phyloP scores from a whole-genome alignment of 2,329 filamentous ascomycete genomes.

The Erysiphe pulchra region DNA sequence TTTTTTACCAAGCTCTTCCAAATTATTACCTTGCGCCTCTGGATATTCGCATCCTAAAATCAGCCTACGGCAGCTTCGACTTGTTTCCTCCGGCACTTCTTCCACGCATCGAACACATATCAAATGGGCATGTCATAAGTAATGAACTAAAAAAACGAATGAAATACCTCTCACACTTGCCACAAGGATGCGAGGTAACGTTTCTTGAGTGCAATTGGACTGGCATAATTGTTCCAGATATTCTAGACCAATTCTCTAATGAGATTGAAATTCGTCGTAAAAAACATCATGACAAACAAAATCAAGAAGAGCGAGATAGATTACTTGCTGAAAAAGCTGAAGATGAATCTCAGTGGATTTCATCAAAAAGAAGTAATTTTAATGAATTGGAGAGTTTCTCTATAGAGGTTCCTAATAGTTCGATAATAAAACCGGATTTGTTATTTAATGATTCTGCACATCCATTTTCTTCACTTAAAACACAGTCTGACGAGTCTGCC shows the following conservation, averaged over 20 bases:
- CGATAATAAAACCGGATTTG: slow-evolving; percentile 16
- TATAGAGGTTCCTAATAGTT: slow-evolving; percentile 13
- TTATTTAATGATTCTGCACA: slow-evolving; percentile 27
- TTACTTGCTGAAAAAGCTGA: slow-evolving; percentile 41
- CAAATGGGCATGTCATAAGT: slow-evolving; percentile 44
- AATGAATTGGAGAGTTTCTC: slow-evolving; percentile 28
- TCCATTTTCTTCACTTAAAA: slow-evolving; percentile 42
- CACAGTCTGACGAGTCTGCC: slow-evolving; percentile 58
- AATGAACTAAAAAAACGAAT: slow-evolving; percentile 43
- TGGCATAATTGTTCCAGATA: slow-evolving; percentile 34
- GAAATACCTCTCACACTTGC: slow-evolving; percentile 45
- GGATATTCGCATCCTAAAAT: slow-evolving; percentile 47
- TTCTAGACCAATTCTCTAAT: slow-evolving; percentile 32
- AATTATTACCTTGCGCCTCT: slow-evolving; percentile 49
- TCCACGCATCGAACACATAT: slow-evolving; percentile 44
- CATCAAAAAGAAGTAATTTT: slow-evolving; percentile 32
- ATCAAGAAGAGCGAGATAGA: slow-evolving; percentile 42
- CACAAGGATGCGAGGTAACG: slow-evolving; percentile 44
- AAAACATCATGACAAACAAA: slow-evolving; percentile 40
- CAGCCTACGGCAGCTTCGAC: slow-evolving; percentile 41
- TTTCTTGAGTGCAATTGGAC: slow-evolving; percentile 58
- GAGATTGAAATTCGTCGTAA: slow-evolving; percentile 39
- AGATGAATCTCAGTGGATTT: slow-evolving; percentile 36
- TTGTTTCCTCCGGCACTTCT: slow-evolving; percentile 43
- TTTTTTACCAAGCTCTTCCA: slow-evolving; percentile 45